Conservation (phyloP, 2,329 filamentous ascomycete species). For the Aspergillus fijiensis region DNA sequence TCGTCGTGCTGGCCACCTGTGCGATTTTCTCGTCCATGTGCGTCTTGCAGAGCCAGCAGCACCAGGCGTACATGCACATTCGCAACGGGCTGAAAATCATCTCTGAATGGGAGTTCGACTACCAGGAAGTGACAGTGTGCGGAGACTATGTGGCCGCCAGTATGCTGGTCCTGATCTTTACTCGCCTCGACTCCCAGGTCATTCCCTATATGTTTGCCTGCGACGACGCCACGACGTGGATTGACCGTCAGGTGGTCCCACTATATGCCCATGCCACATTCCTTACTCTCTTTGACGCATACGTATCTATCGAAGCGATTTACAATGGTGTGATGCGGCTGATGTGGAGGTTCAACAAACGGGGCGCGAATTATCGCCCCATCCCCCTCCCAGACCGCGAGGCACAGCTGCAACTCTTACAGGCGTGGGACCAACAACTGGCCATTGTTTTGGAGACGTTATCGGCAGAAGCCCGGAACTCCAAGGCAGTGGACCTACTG, state of each 20-base stretch:
- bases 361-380: no score
- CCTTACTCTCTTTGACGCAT: background rate
- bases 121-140: no score
- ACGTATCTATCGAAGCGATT: background rate
- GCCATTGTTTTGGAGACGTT: background rate
- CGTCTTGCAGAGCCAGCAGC: background rate
- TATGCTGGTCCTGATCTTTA: background rate
- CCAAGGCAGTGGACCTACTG: background rate
- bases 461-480: background rate
- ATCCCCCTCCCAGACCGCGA: background rate
- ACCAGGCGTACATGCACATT: background rate
- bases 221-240: background rate
- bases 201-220: background rate
- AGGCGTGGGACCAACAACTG: background rate
- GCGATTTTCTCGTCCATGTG: background rate
- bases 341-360: background rate
- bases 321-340: background rate
- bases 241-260: background rate
- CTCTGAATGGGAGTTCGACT: background rate
- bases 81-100: background rate
- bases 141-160: background rate
- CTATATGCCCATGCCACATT: background rate
- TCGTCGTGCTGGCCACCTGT: background rate
- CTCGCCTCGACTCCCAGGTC: background rate
- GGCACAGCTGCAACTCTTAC: background rate